Evolutionary conservation across 2,329 filamentous ascomycete species (phyloP), one percentile per base, ranked within the genome.

Genomic region (Emergomyces pasteurianus): DNA sequence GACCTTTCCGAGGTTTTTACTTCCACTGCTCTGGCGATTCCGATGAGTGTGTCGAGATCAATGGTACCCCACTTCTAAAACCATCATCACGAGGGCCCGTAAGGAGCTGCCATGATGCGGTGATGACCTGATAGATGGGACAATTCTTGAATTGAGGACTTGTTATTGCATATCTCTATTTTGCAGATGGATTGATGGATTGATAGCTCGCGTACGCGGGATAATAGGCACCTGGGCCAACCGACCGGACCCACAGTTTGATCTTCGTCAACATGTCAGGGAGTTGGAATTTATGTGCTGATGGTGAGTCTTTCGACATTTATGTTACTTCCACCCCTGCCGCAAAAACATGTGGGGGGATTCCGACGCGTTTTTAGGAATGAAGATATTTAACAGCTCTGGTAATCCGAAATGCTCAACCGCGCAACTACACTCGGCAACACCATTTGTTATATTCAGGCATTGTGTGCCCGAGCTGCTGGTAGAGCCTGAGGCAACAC

Each of bases 11-110:
- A 36, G 49, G 28, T 66, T 70, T 65, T 65, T 63, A 67, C 71
- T 69, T 72, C 77, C 68, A 85, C 81, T 83, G 81, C 80, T 79
- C 82, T 87, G 84, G 79, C 81, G 83, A 86, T 79, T 87, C 83
- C 83, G 83, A 83, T 83, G 81, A 75, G 82, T 82, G 80, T 76
- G 86, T 87, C 86, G 77, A 89, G 86, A 90, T 76, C 70, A 60
- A 65, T 70, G 63, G 70, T 70, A 40, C 65, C 75, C 81, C 86
- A 82, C 83, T 84, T 86, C 79, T 87, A 90, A 90, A 90, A 90
- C 87, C 86, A 86, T 89, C 82, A 83, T 85, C 82, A 85, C 83
- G 86, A 90, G 74, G 74, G 72, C 73, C 64, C 65, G 65, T 58
- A 36, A 59, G 42, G 55, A 67, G 71, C 70, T 74, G 63, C 70